Evolutionary conservation across 768 basidiomycete genomes (phyloP).

Genomic region (Sutorius australiensis): DNA sequence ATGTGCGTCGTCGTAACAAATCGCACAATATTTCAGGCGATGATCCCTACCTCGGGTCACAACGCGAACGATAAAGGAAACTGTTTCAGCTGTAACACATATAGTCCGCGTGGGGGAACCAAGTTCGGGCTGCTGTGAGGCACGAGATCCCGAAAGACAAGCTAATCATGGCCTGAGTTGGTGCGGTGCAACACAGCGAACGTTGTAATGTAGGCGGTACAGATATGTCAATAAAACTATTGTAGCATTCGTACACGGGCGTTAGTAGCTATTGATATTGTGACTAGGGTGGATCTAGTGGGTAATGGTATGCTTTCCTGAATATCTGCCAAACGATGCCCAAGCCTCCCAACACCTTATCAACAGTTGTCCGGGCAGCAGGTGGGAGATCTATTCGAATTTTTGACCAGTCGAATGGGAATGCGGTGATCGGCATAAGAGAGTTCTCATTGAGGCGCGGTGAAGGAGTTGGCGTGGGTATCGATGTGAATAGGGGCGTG

Average conservation of each 20-base stretch:
- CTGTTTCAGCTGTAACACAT: not conserved
- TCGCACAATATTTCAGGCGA: not conserved
- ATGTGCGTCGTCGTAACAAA: not conserved
- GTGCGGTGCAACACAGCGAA: too few species aligned
- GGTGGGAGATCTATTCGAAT: slow-evolving; percentile 27
- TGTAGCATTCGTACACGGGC: slow-evolving; percentile 8
- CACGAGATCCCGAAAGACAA: not conserved
- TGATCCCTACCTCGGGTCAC: not conserved
- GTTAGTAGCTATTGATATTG: slow-evolving; percentile 4
- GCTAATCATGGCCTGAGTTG: not conserved
- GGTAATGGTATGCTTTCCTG: slow-evolving; percentile 33
- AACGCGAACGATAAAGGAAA: not conserved
- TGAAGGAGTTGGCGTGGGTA: slow-evolving; percentile 14
- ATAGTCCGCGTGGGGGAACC: not conserved
- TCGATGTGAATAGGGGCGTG: slow-evolving; percentile 5
- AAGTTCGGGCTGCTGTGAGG: not conserved
- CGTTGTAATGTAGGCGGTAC: slow-evolving; percentile 1
- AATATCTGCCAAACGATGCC: slow-evolving; percentile 29
- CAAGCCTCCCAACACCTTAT: slow-evolving; percentile 27
- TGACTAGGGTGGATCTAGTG: slow-evolving; percentile 34
- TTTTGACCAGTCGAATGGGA: slow-evolving; percentile 29
- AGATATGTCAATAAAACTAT: slow-evolving; percentile 11
- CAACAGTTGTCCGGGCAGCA: slow-evolving; percentile 17
- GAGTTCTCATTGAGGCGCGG: slow-evolving; percentile 15
- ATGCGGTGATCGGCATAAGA: slow-evolving; percentile 13